These are phyloP conservation scores for Polytrichum commune DNA, from an alignment of 225 moss, liverwort and hornwort genomes.

Conservation along the genomic window DNA sequence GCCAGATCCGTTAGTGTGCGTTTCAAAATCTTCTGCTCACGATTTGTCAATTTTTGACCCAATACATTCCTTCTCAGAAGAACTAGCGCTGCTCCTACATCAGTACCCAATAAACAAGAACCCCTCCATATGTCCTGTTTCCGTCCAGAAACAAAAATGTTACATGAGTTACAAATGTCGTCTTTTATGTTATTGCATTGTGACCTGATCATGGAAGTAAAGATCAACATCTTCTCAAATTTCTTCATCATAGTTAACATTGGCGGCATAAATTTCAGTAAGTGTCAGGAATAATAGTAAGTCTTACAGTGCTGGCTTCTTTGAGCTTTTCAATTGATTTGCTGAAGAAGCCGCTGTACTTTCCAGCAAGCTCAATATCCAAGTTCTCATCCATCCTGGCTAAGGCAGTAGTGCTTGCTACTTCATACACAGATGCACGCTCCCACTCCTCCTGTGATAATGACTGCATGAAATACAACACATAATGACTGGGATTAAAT, in stretches of 20 bases:
- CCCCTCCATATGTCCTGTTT: conserved; percentile 65
- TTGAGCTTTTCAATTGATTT: conserved; percentile 63
- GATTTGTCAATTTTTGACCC: conserved; percentile 52
- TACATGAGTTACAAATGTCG: too few relatives aligned
- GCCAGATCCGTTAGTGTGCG: conserved; percentile 58
- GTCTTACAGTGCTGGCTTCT: conserved; percentile 53
- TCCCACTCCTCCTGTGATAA: conserved; percentile 60
- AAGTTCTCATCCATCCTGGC: conserved; percentile 47
- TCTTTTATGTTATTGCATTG: too few relatives aligned
- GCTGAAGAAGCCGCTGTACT: conserved; percentile 29
- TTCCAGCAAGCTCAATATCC: conserved; percentile 25
- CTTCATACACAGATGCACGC: conserved; percentile 55
- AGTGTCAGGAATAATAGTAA: conserved; percentile 9
- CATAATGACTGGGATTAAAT: conserved; percentile 6
- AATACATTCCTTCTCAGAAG: conserved; percentile 50
- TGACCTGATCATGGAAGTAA: too few relatives aligned
- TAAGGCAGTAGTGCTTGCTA: conserved; percentile 42
- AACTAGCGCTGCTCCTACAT: conserved; percentile 57
- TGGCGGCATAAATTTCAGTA: conserved; percentile 2
- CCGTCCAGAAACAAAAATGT: background rate
- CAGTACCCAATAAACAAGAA: conserved; percentile 61
- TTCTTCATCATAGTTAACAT: too few relatives aligned
- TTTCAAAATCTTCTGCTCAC: conserved; percentile 59
- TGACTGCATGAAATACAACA: conserved; percentile 37
- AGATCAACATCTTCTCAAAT: too few relatives aligned